Evolutionary conservation across 345 rosid species (phyloP), one percentile per base, ranked within the genome.

Genomic region (Ceriops decandra): DNA sequence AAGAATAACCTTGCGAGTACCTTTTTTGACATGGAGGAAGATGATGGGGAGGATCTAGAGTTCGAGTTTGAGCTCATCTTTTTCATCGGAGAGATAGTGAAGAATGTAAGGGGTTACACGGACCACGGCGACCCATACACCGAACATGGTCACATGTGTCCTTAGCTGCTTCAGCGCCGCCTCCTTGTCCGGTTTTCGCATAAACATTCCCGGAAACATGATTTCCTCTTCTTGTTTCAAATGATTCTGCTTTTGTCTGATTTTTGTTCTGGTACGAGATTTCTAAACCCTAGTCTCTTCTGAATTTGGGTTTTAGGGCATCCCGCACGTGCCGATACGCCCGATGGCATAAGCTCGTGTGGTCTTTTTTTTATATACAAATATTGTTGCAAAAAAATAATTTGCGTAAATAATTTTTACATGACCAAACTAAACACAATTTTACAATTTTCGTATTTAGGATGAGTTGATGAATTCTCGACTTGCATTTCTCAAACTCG

Each of bases 191-290:
- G 96, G 96, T 73, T 93, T 89, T 22, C 82, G 73, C 90, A 82
- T 72, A 63, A 93, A 86, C 93, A 89, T 86, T 26, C 89, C 91
- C 8, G 91, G 90, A 83, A 92, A 92, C 98, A 92, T 92, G 72
- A 10, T 62, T 73, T 57, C 5, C 31, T 32, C 46, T 52, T 24
- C 51, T 5, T n/a, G 27, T 0, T 42, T 19, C 35, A 19, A 35
- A 24, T 27, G 19, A 6, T 27, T 36, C 38, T 20, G 22, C 20
- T 33, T 35, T 1, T 19, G 16, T 49, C 30, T 52, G 36, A 51
- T 9, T 54, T 63, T 54, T 0, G 59, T 31, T 63, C 3, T 42
- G 19, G 20, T 10, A 19, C 63, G 68, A 38, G 24, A 33, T 2
- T 24, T 36, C 74, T 60, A 24, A 71, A 77, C 81, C 77, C 82